Base-by-base conservation (phyloP, 2,329 filamentous ascomycete species). In the Exophiala sideris region DNA sequence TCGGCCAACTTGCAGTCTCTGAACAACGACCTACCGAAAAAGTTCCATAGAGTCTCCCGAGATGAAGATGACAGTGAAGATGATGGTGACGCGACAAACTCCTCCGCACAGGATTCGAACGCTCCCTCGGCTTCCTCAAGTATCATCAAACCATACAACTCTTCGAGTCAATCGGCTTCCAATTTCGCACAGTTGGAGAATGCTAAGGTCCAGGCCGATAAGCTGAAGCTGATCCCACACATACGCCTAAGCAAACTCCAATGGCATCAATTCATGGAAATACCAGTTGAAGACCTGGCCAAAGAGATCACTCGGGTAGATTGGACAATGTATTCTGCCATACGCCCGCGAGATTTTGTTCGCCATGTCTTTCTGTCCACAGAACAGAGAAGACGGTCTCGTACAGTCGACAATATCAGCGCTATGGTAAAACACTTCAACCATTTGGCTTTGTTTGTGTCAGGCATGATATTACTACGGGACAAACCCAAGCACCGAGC, bases 261-360 rank as follows among this genome's bases (percentile, higher is more conserved):
- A 56, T 99, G 94, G 78, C 89, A 91, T 62, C 84, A 87, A 48
- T 88, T 97, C 62, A 95, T 97, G 86, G 88, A 89, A 34, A 86
- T 87, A 20, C 80, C 88, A 1, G 87, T 95, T 49, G 89, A 95
- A 57, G 83, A 90, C 45, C 86, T 97, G 62, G 92, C 92, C 12
- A 86, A 87, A 56, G 94, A 99, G 70, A 81, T 99, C 65, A 97
- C 94, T 3, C 82, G 92, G 57, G 95, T 99, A 51, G 94, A 99
- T 72, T 97, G 92, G 92, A 85, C 95, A 70, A 94, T 97, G 87
- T 97, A 96, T 70, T 95, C 89, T 48, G 91, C 91, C 1, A 96
- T 97, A 58, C 85, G 90, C 21, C 88, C 95, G 51, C 88, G 94
- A 54, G 94, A 99, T 71, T 84, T 97, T 45, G 87, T 97, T 39